Percentiles rank a stretch among this genome's conserved stretches.
phyloP scores from a whole-genome alignment of 176 grass and related monocot genomes.

The Eleusine indica region DNA sequence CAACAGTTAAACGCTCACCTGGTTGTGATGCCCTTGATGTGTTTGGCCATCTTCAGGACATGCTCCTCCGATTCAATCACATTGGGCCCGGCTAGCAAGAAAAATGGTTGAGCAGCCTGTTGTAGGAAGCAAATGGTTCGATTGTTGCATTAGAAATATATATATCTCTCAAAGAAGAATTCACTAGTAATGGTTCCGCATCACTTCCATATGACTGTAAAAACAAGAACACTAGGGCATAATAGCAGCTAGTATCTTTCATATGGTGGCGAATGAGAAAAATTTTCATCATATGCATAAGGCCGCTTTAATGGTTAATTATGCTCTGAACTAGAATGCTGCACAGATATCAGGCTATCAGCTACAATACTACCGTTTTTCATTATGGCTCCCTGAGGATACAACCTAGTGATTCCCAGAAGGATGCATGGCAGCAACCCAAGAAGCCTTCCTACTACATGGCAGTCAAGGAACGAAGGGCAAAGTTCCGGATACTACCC shows the following conservation, averaged over 20 bases:
- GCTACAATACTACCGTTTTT: too few relatives aligned
- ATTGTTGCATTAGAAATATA: background rate
- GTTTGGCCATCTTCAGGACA: constrained; percentile 78
- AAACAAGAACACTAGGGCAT: background rate
- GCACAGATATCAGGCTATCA: too few relatives aligned
- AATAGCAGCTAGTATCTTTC: too few relatives aligned
- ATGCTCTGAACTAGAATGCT: too few relatives aligned
- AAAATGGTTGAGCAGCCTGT: constrained; percentile 89
- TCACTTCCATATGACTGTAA: background rate
- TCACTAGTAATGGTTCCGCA: background rate
- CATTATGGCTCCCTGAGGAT: too few relatives aligned
- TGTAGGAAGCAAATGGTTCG: constrained; percentile 29
- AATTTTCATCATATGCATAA: too few relatives aligned
- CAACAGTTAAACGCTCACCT: constrained; percentile 53
- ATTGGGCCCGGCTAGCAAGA: constrained; percentile 85
- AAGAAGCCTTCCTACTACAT: too few relatives aligned
- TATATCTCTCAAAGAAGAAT: background rate
- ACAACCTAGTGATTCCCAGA: too few relatives aligned
- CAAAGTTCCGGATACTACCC: background rate
- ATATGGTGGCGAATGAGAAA: too few relatives aligned
- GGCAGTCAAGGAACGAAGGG: background rate
- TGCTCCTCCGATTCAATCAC: constrained; percentile 96
- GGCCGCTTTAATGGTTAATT: too few relatives aligned
- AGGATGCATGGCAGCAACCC: too few relatives aligned
- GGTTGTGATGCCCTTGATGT: constrained; percentile 71